These are phyloP conservation scores for Linaria vulgaris DNA, from an alignment of 257 asterid species.

Conservation along the genomic window DNA sequence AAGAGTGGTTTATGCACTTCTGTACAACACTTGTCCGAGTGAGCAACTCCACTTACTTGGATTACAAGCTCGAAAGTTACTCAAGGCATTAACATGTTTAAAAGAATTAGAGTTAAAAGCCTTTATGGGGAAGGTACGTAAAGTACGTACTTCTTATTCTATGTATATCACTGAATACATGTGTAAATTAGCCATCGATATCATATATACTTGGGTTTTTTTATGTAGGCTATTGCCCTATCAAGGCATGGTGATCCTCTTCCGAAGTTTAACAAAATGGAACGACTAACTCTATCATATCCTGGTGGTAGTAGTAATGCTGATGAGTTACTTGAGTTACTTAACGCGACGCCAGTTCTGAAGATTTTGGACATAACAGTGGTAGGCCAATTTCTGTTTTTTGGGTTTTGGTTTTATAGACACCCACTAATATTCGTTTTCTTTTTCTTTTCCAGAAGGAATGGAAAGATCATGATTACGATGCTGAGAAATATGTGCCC, in stretches of 20 bases:
- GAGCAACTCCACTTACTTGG: neutral
- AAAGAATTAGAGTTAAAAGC: neutral
- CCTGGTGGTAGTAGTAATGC: neutral
- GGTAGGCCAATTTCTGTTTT: neutral
- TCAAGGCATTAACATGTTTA: neutral
- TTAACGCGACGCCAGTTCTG: neutral
- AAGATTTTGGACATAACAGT: neutral
- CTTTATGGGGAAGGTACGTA: neutral
- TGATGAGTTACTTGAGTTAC: neutral
- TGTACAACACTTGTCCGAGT: too few relatives aligned
- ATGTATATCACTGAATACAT: too few relatives aligned
- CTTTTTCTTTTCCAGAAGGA: neutral
- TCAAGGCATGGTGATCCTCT: too few relatives aligned
- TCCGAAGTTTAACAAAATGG: neutral
- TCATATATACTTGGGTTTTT: too few relatives aligned
- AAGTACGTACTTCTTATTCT: neutral
- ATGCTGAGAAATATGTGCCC: neutral
- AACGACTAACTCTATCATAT: neutral
- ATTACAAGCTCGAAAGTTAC: neutral
- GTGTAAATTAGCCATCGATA: too few relatives aligned
- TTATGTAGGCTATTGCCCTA: too few relatives aligned
- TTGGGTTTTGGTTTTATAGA: too few relatives aligned
- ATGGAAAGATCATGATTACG: neutral
- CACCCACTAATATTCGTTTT: too few relatives aligned
- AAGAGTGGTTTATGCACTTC: neutral